phyloP scores from a whole-genome alignment of 2,329 filamentous ascomycete species.

The Salinomyces thailandicus region DNA sequence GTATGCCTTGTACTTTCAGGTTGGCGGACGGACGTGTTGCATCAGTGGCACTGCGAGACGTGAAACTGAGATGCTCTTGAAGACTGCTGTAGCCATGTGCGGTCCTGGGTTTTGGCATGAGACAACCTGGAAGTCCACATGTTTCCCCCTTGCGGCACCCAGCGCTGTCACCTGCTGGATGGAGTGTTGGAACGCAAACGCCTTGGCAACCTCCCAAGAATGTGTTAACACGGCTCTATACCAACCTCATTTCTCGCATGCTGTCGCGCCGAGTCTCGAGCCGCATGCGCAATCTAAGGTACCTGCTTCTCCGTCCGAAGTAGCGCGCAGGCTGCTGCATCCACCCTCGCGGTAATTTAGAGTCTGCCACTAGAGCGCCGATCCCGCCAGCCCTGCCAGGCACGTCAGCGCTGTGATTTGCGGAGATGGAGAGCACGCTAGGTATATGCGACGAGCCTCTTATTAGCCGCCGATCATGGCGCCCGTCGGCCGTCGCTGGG shows the following conservation, averaged over 20 bases:
- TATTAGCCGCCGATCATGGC: neutral
- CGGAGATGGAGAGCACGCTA: too few species aligned
- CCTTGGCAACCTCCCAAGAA: neutral
- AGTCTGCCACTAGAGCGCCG: too few species aligned
- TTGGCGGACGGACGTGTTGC: neutral
- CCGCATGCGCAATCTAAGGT: too few species aligned
- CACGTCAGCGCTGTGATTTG: neutral
- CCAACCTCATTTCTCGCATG: neutral
- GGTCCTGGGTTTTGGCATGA: neutral
- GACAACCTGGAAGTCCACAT: too few species aligned
- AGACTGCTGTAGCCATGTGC: neutral
- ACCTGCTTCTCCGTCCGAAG: too few species aligned
- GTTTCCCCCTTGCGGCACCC: neutral
- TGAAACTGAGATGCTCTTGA: neutral
- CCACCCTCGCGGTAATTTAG: too few species aligned
- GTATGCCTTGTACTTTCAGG: too few species aligned
- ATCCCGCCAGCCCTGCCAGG: neutral
- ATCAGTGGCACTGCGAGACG: conserved; percentile 1
- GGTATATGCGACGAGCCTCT: neutral
- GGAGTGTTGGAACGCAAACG: conserved; percentile 1
- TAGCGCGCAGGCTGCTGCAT: too few species aligned
- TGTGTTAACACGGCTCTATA: neutral
- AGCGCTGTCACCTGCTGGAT: neutral
- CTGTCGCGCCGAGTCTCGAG: too few species aligned
- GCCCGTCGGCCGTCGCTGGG: conserved; percentile 1